Conservation (phyloP, 352 stramenopile species). For the Pythium phragmiticola region DNA sequence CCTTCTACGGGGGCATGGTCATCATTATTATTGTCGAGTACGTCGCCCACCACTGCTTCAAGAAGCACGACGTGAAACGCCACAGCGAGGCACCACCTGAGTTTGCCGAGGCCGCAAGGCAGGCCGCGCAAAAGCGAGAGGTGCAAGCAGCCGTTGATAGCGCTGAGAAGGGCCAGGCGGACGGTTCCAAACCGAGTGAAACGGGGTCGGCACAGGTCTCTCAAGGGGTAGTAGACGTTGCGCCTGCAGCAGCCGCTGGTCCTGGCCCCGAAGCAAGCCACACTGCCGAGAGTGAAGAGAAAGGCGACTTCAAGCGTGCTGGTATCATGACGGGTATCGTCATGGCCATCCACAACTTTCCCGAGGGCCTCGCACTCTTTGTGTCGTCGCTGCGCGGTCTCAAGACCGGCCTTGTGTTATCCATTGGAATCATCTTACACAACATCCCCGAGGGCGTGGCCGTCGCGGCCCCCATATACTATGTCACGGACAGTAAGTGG, state of each 20-base stretch:
- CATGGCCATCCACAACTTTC: slow-evolving; percentile 97
- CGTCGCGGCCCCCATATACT: slow-evolving; percentile 93
- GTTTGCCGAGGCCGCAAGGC: slow-evolving; percentile 21
- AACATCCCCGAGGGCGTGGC: slow-evolving; percentile 97
- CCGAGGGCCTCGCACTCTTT: slow-evolving; percentile 95
- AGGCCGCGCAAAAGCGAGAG: no score
- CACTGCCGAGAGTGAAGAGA: background rate
- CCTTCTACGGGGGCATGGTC: slow-evolving; percentile 54
- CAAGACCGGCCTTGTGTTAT: slow-evolving; percentile 86
- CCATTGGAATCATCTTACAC: slow-evolving; percentile 95
- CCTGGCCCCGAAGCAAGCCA: slow-evolving; percentile 50
- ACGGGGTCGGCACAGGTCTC: no score
- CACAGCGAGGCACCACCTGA: slow-evolving; percentile 28
- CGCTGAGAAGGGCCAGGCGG: slow-evolving; percentile 24
- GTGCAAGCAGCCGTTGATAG: background rate
- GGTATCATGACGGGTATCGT: slow-evolving; percentile 92
- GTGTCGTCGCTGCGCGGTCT: slow-evolving; percentile 90
- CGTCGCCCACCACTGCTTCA: slow-evolving; percentile 54
- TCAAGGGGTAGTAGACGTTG: no score
- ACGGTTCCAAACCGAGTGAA: slow-evolving; percentile 14
- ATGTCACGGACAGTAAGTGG: slow-evolving; percentile 89
- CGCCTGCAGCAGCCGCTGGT: no score
- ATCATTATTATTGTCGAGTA: slow-evolving; percentile 69
- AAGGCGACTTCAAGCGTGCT: slow-evolving; percentile 67
- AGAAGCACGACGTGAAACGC: slow-evolving; percentile 14